These are phyloP conservation scores for Podospora sp. DNA, from an alignment of 495 filamentous ascomycete genomes.

Conservation along the genomic window DNA sequence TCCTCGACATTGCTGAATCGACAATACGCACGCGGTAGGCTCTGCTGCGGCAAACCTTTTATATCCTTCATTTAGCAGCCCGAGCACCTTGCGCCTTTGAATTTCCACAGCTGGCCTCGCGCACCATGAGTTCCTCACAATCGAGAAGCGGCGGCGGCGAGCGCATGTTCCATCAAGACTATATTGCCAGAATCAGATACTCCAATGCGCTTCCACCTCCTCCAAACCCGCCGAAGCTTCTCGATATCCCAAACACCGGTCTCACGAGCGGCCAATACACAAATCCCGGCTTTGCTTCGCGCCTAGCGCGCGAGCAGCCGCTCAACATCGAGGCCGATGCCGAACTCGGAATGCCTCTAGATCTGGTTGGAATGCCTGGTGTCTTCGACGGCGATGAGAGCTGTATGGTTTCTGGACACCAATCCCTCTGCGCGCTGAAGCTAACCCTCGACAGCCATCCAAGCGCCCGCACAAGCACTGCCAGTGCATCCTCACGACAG, in stretches of 20 bases:
- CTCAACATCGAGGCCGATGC: slow-evolving; percentile 96
- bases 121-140: slow-evolving; percentile 35
- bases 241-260: slow-evolving; percentile 92
- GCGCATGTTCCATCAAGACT: slow-evolving; percentile 85
- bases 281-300: slow-evolving; percentile 81
- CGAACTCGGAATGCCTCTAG: slow-evolving; percentile 95
- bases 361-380: slow-evolving; percentile 90
- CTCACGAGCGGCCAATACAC: slow-evolving; percentile 81
- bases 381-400: slow-evolving; percentile 95
- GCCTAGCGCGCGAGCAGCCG: slow-evolving; percentile 86
- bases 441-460: slow-evolving; percentile 63
- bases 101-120: background rate
- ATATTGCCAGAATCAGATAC: slow-evolving; percentile 92
- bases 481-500: slow-evolving; percentile 80
- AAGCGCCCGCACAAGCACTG: slow-evolving; percentile 68
- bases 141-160: slow-evolving; percentile 50
- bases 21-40: background rate
- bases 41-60: background rate
- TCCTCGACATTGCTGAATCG: background rate
- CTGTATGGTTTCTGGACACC: slow-evolving; percentile 60
- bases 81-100: background rate
- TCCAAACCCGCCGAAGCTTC: slow-evolving; percentile 89
- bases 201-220: slow-evolving; percentile 93
- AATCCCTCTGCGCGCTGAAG: background rate
- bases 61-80: background rate